phyloP scores from a whole-genome alignment of 352 stramenopile species.

The Phytopythium montanum region DNA sequence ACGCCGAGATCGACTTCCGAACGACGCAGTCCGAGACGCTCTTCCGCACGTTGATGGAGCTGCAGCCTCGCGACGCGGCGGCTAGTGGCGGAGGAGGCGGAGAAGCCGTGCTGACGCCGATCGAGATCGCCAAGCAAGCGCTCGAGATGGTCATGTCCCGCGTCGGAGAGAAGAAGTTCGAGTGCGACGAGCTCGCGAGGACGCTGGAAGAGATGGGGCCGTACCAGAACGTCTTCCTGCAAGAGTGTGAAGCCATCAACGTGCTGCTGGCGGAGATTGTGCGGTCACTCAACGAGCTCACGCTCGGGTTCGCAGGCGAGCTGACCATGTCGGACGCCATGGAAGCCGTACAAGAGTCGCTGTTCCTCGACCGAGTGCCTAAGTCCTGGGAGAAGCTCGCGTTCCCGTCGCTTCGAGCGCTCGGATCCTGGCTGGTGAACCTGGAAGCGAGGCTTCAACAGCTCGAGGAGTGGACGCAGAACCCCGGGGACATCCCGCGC shows the following conservation, averaged over 20 bases:
- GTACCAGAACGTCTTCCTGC: constrained; percentile 97
- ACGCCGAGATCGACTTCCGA: constrained; percentile 98
- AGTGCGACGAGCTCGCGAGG: constrained; percentile 94
- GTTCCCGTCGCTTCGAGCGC: constrained; percentile 90
- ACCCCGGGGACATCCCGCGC: constrained; percentile 94
- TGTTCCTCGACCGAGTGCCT: constrained; percentile 93
- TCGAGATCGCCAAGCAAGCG: constrained; percentile 89
- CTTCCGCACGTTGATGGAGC: constrained; percentile 95
- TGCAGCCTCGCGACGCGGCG: constrained; percentile 91
- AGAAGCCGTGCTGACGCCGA: constrained; percentile 84
- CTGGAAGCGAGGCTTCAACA: constrained; percentile 91
- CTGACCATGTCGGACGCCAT: constrained; percentile 98
- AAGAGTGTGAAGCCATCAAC: constrained; percentile 98
- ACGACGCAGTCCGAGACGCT: constrained; percentile 95
- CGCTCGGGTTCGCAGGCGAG: constrained; percentile 95
- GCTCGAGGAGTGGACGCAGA: constrained; percentile 96
- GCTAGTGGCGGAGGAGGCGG: constrained; percentile 32
- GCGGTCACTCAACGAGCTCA: constrained; percentile 95
- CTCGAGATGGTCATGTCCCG: constrained; percentile 93
- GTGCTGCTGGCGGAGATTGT: constrained; percentile 93
- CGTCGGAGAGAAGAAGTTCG: constrained; percentile 97
- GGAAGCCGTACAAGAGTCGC: constrained; percentile 92
- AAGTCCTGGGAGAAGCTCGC: constrained; percentile 93
- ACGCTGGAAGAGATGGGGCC: constrained; percentile 93
- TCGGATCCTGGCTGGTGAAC: constrained; percentile 94